Evolutionary conservation across 2,329 filamentous ascomycete genomes (phyloP), one percentile per base, ranked within the genome.

Genomic region (Tolypocladium inflatum): DNA sequence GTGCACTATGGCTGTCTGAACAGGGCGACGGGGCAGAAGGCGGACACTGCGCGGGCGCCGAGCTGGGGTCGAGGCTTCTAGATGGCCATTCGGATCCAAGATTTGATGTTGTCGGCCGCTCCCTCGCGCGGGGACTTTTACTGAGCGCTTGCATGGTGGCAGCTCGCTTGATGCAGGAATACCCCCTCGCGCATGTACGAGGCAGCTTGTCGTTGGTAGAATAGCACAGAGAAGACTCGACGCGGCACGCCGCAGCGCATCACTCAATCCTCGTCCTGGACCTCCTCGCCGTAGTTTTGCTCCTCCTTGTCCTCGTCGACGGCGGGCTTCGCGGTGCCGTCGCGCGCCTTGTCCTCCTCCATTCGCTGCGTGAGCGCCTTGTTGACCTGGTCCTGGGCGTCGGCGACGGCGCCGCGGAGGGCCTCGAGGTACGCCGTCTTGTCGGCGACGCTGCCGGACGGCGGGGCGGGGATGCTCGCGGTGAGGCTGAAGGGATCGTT

Each of bases 201-300:
- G 30, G 48, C 33, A 55, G 54, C 54, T 42, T 30, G 50, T 39
- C 54, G 35, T 45, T 35, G 45, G 48, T 55, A 48, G 43, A 38
- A 21, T 21, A 41, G 39, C 45, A 38, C 19, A 26, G 26, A 37
- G 3, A 30, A 38, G 52, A 50, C n/a, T 13, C 2, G 21, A 30
- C 38, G 6, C 8, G 17, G 17, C 38, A 9, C 23, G 38, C 9
- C 8, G 30, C 51, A 54, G 30, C 21, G 23, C 38, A 37, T 38
- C n/a, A 11, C 8, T 61, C 72, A 70, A 39, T 82, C 82, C 57
- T 89, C 87, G 48, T 89, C 86, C 55, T 87, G 85, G 15, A 86
- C 82, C 70, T 96, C 91, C 71, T 96, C 91, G 54, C 91, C 91
- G 69, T 96, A 96, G 68, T 91, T 88, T 66, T 89, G 84, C 68